Percentiles rank a stretch among this genome's conserved stretches.
Evolutionary conservation across 306 rosid genomes (phyloP).

Genomic region (Rosa rugosa): DNA sequence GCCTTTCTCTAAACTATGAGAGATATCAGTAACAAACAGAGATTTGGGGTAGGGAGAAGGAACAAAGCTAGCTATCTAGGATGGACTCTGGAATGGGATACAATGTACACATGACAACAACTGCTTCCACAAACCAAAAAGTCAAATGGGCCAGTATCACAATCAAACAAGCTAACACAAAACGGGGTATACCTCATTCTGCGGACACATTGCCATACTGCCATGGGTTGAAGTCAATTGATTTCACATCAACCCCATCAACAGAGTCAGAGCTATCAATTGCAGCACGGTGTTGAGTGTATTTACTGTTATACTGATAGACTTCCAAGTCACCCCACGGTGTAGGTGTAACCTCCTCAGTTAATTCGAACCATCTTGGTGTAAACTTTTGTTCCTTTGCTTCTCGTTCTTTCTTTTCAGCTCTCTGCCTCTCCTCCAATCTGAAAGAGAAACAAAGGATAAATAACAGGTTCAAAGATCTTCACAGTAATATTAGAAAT

Average conservation of each 20-base stretch:
- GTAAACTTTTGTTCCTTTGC: constrained; percentile 48
- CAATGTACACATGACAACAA: constrained; percentile 8
- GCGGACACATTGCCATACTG: constrained; percentile 59
- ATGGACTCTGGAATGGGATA: neutral
- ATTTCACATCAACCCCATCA: constrained; percentile 41
- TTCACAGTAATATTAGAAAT: neutral
- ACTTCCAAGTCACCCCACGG: constrained; percentile 98
- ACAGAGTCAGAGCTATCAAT: constrained; percentile 43
- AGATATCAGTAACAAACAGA: neutral
- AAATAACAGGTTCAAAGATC: neutral
- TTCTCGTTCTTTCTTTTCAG: constrained; percentile 78
- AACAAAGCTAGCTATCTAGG: neutral
- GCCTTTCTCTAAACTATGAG: neutral
- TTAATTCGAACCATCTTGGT: constrained; percentile 85
- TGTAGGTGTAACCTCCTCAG: constrained; percentile 71
- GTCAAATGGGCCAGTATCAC: neutral
- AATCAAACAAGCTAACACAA: neutral
- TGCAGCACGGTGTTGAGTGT: constrained; percentile 56
- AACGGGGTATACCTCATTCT: constrained; percentile 32
- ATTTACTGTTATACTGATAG: constrained; percentile 72
- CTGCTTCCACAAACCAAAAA: constrained; percentile 1
- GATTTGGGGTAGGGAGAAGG: neutral
- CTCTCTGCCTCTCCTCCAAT: constrained; percentile 92
- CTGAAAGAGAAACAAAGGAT: constrained; percentile 30
- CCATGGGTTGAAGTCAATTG: constrained; percentile 84